These are phyloP conservation scores for Ganoderma meredithae DNA, from an alignment of 1,284 basidiomycete species.

Conservation along the genomic window DNA sequence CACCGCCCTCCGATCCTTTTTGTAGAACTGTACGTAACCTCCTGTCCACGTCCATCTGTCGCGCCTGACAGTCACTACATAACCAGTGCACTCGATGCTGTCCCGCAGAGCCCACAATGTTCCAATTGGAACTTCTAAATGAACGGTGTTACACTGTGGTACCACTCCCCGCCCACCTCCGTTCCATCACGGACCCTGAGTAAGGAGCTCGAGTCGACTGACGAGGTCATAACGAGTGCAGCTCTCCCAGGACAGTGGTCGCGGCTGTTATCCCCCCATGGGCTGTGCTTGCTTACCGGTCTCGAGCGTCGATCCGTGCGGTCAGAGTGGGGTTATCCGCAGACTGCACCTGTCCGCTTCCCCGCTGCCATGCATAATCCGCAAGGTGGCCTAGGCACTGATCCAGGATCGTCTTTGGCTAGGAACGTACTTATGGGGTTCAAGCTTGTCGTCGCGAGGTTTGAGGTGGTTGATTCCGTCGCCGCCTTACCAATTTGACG, in stretches of 20 bases:
- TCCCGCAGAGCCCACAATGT: background rate
- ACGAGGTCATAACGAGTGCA: background rate
- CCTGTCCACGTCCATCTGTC: too few species aligned
- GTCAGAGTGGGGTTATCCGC: background rate
- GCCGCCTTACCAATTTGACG: background rate
- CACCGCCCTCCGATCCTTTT: background rate
- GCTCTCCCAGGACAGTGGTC: background rate
- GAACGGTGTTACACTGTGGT: conserved; percentile 9
- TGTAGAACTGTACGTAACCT: background rate
- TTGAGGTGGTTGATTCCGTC: background rate
- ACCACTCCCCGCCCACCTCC: background rate
- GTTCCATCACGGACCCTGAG: conserved; percentile 2
- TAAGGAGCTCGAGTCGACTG: background rate
- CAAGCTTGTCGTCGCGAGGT: background rate
- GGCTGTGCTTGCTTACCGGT: background rate
- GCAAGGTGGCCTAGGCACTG: background rate
- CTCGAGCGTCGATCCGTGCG: background rate
- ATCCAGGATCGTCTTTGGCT: background rate
- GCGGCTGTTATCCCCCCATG: background rate
- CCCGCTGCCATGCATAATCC: background rate
- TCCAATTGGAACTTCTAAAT: background rate
- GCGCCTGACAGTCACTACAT: background rate
- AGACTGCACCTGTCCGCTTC: background rate
- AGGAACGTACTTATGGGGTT: background rate
- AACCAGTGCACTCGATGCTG: conserved; percentile 4